Conservation (phyloP, 371 early-diverging fungal species). For the Mucor saturninus region DNA sequence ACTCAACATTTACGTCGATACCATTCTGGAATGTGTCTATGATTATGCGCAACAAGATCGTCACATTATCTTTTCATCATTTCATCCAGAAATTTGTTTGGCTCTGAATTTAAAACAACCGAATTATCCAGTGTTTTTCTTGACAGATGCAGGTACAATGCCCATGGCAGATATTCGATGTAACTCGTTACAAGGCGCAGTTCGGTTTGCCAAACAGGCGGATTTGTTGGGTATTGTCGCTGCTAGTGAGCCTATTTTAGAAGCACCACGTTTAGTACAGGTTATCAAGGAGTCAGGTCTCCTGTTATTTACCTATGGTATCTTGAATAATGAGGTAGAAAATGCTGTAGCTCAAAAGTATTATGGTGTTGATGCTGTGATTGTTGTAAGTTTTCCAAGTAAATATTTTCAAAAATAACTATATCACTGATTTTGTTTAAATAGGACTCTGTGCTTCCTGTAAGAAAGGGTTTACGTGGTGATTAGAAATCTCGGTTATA, state of each 20-base stretch:
- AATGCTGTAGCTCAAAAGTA: conserved; percentile 75
- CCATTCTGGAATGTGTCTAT: conserved; percentile 80
- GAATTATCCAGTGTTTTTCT: conserved; percentile 88
- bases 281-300: conserved; percentile 77
- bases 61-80: conserved; percentile 91
- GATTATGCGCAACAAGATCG: conserved; percentile 70
- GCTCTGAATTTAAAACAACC: conserved; percentile 84
- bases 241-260: conserved; percentile 75
- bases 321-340: conserved; percentile 77
- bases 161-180: conserved; percentile 82
- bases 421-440: not conserved
- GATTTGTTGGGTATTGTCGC: conserved; percentile 87
- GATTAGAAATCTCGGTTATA: conserved; percentile 9
- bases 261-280: conserved; percentile 77
- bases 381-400: conserved; percentile 60
- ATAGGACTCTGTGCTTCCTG: conserved; percentile 63
- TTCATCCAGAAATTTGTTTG: conserved; percentile 91
- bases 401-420: not conserved
- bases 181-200: conserved; percentile 84
- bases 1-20: conserved; percentile 87
- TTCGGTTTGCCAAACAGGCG: conserved; percentile 79
- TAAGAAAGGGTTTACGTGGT: conserved; percentile 64
- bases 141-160: conserved; percentile 86
- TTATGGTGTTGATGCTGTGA: conserved; percentile 84
- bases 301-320: conserved; percentile 88